Evolutionary conservation across 2,329 filamentous ascomycete genomes (phyloP).

Genomic region (Sporothrix luriei): DNA sequence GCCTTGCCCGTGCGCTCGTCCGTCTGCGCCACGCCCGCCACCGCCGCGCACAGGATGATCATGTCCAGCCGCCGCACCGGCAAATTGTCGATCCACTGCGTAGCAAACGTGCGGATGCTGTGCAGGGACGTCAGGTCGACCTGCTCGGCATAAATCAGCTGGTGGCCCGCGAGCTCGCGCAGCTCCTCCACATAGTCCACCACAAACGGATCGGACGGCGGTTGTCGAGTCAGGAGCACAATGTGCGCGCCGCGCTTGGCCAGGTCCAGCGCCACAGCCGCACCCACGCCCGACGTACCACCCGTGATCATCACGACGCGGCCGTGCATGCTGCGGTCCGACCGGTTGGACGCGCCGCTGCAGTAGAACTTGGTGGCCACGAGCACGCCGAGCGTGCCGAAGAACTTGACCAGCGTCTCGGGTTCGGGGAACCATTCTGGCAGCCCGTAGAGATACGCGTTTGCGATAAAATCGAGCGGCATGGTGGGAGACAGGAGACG

Average conservation of each 20-base stretch:
- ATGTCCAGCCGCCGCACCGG: conserved; percentile 87
- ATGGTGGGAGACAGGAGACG: conserved; percentile 42
- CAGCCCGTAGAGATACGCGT: conserved; percentile 52
- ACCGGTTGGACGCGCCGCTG: conserved; percentile 70
- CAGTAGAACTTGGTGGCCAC: conserved; percentile 70
- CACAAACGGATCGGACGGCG: conserved; percentile 81
- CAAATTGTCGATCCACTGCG: conserved; percentile 95
- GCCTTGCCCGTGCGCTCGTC: conserved; percentile 44
- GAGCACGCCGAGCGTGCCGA: conserved; percentile 46
- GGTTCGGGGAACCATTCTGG: conserved; percentile 53
- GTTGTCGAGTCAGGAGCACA: conserved; percentile 81
- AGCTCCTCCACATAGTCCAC: conserved; percentile 91
- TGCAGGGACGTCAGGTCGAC: conserved; percentile 87
- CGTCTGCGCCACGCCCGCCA: conserved; percentile 44
- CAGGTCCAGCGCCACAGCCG: conserved; percentile 71
- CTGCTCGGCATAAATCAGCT: conserved; percentile 92
- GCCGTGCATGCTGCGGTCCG: conserved; percentile 85
- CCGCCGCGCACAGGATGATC: conserved; percentile 81
- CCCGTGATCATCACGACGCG: conserved; percentile 94
- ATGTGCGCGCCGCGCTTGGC: conserved; percentile 85
- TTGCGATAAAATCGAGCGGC: conserved; percentile 57
- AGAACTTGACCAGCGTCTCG: conserved; percentile 48
- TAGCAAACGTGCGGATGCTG: conserved; percentile 89
- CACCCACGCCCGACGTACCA: conserved; percentile 90
- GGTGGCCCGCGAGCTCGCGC: conserved; percentile 72